These are phyloP conservation scores for Centella asiatica DNA, from an alignment of 129 eudicot genomes.

Conservation along the genomic window DNA sequence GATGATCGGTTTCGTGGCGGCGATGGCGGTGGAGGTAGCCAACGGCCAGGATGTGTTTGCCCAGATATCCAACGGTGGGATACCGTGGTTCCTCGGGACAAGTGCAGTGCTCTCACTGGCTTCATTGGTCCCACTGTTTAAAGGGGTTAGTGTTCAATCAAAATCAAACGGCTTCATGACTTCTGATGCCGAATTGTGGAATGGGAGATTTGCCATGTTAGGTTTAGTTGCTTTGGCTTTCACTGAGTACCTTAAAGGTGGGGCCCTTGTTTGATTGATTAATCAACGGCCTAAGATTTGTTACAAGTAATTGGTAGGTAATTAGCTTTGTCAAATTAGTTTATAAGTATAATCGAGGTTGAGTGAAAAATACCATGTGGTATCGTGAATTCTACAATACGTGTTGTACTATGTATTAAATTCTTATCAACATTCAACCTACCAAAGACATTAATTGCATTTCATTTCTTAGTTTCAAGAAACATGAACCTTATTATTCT, in stretches of 20 bases:
- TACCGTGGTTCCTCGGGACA: constrained; percentile 51
- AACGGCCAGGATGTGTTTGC: constrained; percentile 49
- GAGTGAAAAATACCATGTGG: too few relatives aligned
- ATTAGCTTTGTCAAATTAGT: too few relatives aligned
- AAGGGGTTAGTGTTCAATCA: constrained; percentile 55
- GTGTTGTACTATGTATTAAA: too few relatives aligned
- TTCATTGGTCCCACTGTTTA: constrained; percentile 67
- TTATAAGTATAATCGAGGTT: too few relatives aligned
- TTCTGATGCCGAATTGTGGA: constrained; percentile 82
- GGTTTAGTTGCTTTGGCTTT: constrained; percentile 79
- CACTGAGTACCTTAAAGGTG: constrained; percentile 60
- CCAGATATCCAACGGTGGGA: constrained; percentile 67
- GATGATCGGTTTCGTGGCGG: constrained; percentile 76
- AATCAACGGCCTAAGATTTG: neutral
- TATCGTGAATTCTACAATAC: too few relatives aligned
- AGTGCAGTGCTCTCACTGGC: constrained; percentile 50
- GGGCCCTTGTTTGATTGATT: constrained; percentile 43
- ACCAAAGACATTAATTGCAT: too few relatives aligned
- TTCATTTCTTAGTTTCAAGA: too few relatives aligned
- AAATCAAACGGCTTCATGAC: constrained; percentile 58
- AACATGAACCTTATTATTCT: too few relatives aligned
- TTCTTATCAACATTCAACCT: too few relatives aligned
- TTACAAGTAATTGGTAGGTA: too few relatives aligned
- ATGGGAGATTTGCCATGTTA: constrained; percentile 79
- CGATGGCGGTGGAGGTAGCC: constrained; percentile 54